Percentiles rank a stretch among this genome's conserved stretches.
phyloP scores from a whole-genome alignment of 345 rosid genomes.

The Citrus maxima region DNA sequence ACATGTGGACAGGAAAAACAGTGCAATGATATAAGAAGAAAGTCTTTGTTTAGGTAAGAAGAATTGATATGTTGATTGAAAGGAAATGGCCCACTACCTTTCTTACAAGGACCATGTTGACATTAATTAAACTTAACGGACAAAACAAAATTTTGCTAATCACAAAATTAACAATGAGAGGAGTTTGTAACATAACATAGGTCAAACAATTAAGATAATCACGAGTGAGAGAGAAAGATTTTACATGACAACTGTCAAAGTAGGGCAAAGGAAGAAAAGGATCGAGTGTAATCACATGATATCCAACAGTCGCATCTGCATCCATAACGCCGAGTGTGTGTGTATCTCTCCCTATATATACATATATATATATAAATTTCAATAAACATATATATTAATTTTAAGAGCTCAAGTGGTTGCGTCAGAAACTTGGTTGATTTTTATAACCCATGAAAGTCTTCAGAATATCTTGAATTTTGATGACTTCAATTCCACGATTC shows the following conservation, averaged over 20 bases:
- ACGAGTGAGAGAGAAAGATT: slow-evolving; percentile 19
- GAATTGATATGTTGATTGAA: slow-evolving; percentile 36
- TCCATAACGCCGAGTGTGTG: slow-evolving; percentile 12
- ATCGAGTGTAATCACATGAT: slow-evolving; percentile 31
- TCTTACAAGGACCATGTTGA: neutral
- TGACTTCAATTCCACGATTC: slow-evolving; percentile 31
- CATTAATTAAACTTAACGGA: neutral
- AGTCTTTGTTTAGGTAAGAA: slow-evolving; percentile 58
- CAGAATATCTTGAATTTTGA: slow-evolving; percentile 18
- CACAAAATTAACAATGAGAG: neutral
- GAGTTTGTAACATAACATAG: slow-evolving; percentile 8
- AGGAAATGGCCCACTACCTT: slow-evolving; percentile 26
- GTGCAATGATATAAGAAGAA: slow-evolving; percentile 28
- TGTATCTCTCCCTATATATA: too few species aligned
- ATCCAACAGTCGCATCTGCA: slow-evolving; percentile 38
- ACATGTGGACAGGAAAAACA: slow-evolving; percentile 25
- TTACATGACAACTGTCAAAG: slow-evolving; percentile 35
- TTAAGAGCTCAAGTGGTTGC: slow-evolving; percentile 14
- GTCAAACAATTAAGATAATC: slow-evolving; percentile 43
- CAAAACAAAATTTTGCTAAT: neutral
- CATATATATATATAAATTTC: neutral
- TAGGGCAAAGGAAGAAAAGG: slow-evolving; percentile 10
- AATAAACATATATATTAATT: slow-evolving; percentile 5
- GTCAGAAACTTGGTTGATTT: slow-evolving; percentile 13
- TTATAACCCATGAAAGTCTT: slow-evolving; percentile 11